Evolutionary conservation across 805 yeast species (phyloP).

Genomic region (Ogataea corticis): DNA sequence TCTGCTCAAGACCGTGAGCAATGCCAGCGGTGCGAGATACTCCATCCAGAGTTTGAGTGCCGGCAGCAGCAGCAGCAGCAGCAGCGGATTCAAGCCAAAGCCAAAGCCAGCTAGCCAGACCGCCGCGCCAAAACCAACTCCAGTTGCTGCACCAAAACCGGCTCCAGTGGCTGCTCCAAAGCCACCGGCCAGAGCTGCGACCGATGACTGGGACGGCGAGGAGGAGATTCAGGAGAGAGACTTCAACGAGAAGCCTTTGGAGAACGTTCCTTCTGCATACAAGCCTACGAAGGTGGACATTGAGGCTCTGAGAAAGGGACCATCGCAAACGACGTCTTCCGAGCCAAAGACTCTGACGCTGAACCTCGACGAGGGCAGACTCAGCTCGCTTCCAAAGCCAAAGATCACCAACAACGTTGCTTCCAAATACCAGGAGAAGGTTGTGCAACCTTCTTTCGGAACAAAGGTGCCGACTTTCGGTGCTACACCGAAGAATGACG

Average conservation of each 20-base stretch:
- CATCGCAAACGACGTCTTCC: conserved; percentile 44
- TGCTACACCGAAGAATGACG: conserved; percentile 35
- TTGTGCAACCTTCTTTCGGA: conserved; percentile 38
- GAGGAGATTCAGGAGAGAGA: conserved; percentile 57
- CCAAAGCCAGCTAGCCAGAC: background rate
- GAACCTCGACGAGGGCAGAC: conserved; percentile 45
- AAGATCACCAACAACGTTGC: conserved; percentile 52
- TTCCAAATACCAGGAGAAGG: conserved; percentile 43
- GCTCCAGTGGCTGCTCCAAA: conserved; percentile 7
- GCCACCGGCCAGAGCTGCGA: conserved; percentile 35
- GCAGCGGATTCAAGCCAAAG: conserved; percentile 4
- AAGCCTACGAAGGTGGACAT: conserved; percentile 66
- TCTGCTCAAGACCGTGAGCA: conserved; percentile 71
- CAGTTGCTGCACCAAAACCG: conserved; percentile 13
- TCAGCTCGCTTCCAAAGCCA: conserved; percentile 65
- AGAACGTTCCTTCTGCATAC: conserved; percentile 60
- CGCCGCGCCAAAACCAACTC: conserved; percentile 31
- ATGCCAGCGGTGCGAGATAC: conserved; percentile 96
- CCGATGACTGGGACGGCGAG: conserved; percentile 78
- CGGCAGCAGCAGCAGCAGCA: background rate
- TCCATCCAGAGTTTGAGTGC: conserved; percentile 50
- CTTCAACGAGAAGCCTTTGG: conserved; percentile 49
- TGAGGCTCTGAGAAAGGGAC: conserved; percentile 50
- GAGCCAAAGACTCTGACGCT: conserved; percentile 28
- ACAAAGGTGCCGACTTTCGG: conserved; percentile 34